phyloP scores from a whole-genome alignment of 2,329 filamentous ascomycete genomes.

The Immersiporthe knoxdaviesiana region DNA sequence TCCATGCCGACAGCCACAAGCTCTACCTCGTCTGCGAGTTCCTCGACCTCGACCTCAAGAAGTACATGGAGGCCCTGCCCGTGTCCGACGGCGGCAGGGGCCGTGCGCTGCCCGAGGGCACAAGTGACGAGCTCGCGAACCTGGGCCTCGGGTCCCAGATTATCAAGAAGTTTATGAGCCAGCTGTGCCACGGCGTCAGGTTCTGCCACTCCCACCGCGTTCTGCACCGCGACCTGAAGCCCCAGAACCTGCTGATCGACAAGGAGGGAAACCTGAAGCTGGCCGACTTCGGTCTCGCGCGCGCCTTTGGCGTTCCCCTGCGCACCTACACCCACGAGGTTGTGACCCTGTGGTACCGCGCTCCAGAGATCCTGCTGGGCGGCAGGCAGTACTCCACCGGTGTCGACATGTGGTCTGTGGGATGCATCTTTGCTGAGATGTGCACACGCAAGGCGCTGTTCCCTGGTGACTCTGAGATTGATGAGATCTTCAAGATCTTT shows the following conservation, averaged over 20 bases:
- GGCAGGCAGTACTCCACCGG: conserved; percentile 91
- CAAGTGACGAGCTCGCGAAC: conserved; percentile 62
- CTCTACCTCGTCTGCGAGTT: conserved; percentile 89
- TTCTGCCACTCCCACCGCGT: conserved; percentile 87
- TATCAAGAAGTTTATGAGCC: conserved; percentile 90
- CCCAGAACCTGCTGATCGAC: conserved; percentile 83
- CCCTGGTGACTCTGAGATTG: conserved; percentile 87
- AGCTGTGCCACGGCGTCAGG: conserved; percentile 77
- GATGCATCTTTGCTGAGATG: conserved; percentile 93
- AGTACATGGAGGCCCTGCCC: conserved; percentile 89
- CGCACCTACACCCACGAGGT: conserved; percentile 92
- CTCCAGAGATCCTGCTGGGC: conserved; percentile 83
- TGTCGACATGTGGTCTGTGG: conserved; percentile 91
- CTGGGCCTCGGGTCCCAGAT: conserved; percentile 77
- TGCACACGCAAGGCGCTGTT: conserved; percentile 87
- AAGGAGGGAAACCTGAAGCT: conserved; percentile 85
- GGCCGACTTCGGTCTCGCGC: conserved; percentile 84
- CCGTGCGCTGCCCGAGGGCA: conserved; percentile 78
- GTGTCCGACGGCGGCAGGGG: conserved; percentile 79
- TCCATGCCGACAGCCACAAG: conserved; percentile 90
- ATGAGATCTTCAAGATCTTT: conserved; percentile 96
- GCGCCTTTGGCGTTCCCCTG: conserved; percentile 85
- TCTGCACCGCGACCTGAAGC: conserved; percentile 83
- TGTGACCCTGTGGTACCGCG: conserved; percentile 86
- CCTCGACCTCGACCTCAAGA: conserved; percentile 86